These are phyloP conservation scores for Diaporthe australafricana DNA, from an alignment of 2,329 filamentous ascomycete genomes.

Conservation along the genomic window DNA sequence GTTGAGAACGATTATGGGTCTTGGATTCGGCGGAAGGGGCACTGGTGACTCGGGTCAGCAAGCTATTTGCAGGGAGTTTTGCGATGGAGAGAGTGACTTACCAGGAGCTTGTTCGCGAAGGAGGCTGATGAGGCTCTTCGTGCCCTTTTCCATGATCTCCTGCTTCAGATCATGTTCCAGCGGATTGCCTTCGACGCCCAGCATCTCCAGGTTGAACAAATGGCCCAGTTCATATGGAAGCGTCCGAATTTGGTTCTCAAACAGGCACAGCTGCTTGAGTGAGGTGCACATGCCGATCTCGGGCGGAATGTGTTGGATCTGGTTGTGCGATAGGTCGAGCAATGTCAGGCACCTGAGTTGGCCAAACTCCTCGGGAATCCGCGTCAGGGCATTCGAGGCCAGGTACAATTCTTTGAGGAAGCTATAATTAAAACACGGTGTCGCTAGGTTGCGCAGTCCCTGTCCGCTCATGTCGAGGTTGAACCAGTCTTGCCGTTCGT, in stretches of 20 bases:
- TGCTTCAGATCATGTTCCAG: slow-evolving; percentile 81
- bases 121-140: slow-evolving; percentile 83
- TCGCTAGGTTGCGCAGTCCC: slow-evolving; percentile 84
- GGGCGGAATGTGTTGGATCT: slow-evolving; percentile 82
- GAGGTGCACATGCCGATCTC: slow-evolving; percentile 98
- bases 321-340: slow-evolving; percentile 90
- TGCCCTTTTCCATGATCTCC: slow-evolving; percentile 88
- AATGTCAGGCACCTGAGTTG: slow-evolving; percentile 83
- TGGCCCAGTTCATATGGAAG: slow-evolving; percentile 91
- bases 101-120: slow-evolving; percentile 87
- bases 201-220: slow-evolving; percentile 85
- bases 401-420: slow-evolving; percentile 95
- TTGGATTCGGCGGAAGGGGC: slow-evolving; percentile 79
- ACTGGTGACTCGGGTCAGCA: slow-evolving; percentile 59
- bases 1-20: slow-evolving; percentile 83
- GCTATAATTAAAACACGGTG: slow-evolving; percentile 84
- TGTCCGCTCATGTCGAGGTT: slow-evolving; percentile 97
- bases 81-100: slow-evolving; percentile 58
- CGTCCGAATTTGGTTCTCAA: slow-evolving; percentile 88
- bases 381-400: slow-evolving; percentile 88
- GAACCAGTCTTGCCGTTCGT: slow-evolving; percentile 86
- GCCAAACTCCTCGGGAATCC: slow-evolving; percentile 84
- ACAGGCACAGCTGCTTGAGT: slow-evolving; percentile 84
- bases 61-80: neutral
- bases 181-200: slow-evolving; percentile 94